Percentiles rank a stretch among this genome's conserved stretches.
Evolutionary conservation across 176 grass and related monocot genomes (phyloP).

Genomic region (Pontederia crassipes): DNA sequence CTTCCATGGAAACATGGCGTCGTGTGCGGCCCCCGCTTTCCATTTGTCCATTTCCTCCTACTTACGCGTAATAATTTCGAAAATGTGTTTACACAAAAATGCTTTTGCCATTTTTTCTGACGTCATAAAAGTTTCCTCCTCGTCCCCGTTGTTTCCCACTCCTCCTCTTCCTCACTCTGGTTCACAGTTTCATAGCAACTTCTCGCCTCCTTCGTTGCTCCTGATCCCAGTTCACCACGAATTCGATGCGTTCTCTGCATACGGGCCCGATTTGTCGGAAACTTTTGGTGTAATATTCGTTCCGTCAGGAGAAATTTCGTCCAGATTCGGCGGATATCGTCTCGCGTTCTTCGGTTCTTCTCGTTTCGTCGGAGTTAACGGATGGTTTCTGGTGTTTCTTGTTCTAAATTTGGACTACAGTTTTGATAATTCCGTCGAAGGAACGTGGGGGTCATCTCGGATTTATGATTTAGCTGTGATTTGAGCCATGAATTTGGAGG

Average conservation of each 20-base stretch:
- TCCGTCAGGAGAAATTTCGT: neutral
- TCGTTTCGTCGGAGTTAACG: neutral
- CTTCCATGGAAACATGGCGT: neutral
- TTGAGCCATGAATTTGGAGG: constrained; percentile 14
- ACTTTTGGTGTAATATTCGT: neutral
- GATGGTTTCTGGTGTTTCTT: neutral
- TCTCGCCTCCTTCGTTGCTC: neutral
- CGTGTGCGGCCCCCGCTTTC: constrained; percentile 1
- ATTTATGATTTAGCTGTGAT: neutral
- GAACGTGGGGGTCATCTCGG: neutral
- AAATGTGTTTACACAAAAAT: neutral
- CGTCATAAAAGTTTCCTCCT: too few relatives aligned
- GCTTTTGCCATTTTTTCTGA: neutral
- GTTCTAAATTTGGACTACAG: neutral
- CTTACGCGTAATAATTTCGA: neutral
- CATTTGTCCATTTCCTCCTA: neutral
- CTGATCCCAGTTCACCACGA: neutral
- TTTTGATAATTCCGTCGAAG: neutral
- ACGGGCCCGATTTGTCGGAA: neutral
- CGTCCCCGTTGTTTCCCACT: too few relatives aligned
- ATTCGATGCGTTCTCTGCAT: neutral
- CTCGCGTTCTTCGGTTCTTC: neutral
- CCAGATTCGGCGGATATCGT: neutral
- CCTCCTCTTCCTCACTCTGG: too few relatives aligned
- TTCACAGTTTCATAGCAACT: too few relatives aligned